phyloP scores from a whole-genome alignment of 2,329 filamentous ascomycete genomes.

The Colletotrichum graminicola region DNA sequence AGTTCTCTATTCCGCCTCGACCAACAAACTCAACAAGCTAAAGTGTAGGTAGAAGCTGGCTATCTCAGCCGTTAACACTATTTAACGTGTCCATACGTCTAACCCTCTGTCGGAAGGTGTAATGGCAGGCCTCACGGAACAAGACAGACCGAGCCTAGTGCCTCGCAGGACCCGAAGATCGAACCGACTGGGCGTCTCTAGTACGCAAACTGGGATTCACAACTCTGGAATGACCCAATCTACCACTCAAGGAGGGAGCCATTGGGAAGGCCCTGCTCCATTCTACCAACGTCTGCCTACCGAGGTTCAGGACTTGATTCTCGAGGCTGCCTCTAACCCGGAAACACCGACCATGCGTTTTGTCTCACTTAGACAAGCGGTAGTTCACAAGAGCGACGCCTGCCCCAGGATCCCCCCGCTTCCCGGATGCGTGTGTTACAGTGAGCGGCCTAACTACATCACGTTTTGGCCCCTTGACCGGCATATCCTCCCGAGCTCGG shows the following conservation, averaged over 20 bases:
- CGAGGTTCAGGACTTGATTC: constrained; percentile 1
- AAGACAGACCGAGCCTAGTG: too few relatives aligned
- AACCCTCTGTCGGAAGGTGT: not conserved
- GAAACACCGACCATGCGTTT: constrained; percentile 18
- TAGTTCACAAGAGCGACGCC: not conserved
- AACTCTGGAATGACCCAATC: too few relatives aligned
- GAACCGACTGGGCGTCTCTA: too few relatives aligned
- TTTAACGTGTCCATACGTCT: not conserved
- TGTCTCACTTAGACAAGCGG: constrained; percentile 13
- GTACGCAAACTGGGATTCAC: too few relatives aligned
- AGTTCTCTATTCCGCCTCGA: not conserved
- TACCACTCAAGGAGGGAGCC: not conserved
- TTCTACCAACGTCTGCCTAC: not conserved
- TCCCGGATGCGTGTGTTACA: not conserved
- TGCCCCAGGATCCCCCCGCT: not conserved
- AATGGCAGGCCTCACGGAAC: not conserved
- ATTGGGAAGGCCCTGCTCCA: not conserved
- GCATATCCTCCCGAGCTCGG: not conserved
- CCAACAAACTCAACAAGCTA: rapidly evolving
- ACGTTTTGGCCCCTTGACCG: constrained; percentile 25
- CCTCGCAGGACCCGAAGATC: not conserved
- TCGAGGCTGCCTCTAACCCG: not conserved
- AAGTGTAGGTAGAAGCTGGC: not conserved
- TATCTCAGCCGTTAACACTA: not conserved
- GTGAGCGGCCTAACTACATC: constrained; percentile 11